Evolutionary conservation across 768 basidiomycete genomes (phyloP).

Genomic region (Neoboletus magnificus): DNA sequence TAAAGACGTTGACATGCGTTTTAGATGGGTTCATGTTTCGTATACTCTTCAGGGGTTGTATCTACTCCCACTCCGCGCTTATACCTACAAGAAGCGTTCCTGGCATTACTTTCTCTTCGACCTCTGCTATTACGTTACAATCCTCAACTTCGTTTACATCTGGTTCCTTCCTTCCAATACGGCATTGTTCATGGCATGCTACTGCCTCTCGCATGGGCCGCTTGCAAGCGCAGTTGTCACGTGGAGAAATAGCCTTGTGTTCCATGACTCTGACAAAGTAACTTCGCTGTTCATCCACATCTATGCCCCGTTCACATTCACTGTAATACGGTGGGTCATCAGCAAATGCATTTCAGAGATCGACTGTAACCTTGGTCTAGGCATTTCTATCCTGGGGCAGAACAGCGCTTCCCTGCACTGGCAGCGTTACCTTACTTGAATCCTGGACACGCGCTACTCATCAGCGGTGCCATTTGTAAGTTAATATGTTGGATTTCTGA

Average conservation of each 20-base stretch:
- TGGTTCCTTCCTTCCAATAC: slow-evolving; percentile 83
- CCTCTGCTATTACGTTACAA: slow-evolving; percentile 89
- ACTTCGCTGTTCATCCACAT: slow-evolving; percentile 95
- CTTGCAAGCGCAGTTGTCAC: slow-evolving; percentile 94
- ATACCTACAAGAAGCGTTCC: slow-evolving; percentile 84
- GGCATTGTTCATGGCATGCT: slow-evolving; percentile 85
- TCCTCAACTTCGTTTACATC: slow-evolving; percentile 88
- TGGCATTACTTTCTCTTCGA: slow-evolving; percentile 97
- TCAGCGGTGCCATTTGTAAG: slow-evolving; percentile 85
- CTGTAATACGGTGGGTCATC: slow-evolving; percentile 72
- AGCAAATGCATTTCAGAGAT: not conserved
- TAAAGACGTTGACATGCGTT: slow-evolving; percentile 5
- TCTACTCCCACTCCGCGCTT: slow-evolving; percentile 80
- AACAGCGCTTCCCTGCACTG: slow-evolving; percentile 83
- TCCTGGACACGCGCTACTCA: slow-evolving; percentile 66
- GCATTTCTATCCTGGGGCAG: slow-evolving; percentile 83
- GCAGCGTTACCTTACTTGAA: slow-evolving; percentile 63
- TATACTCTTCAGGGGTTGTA: slow-evolving; percentile 78
- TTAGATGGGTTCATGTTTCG: slow-evolving; percentile 82
- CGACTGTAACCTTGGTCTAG: slow-evolving; percentile 37
- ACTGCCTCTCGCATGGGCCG: slow-evolving; percentile 87
- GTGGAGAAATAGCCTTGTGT: slow-evolving; percentile 97
- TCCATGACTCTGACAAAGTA: slow-evolving; percentile 96
- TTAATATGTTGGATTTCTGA: slow-evolving; percentile 7
- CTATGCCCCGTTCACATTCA: slow-evolving; percentile 88